These are phyloP conservation scores for Solanum rostratum DNA, from an alignment of 257 asterid genomes.

Conservation along the genomic window DNA sequence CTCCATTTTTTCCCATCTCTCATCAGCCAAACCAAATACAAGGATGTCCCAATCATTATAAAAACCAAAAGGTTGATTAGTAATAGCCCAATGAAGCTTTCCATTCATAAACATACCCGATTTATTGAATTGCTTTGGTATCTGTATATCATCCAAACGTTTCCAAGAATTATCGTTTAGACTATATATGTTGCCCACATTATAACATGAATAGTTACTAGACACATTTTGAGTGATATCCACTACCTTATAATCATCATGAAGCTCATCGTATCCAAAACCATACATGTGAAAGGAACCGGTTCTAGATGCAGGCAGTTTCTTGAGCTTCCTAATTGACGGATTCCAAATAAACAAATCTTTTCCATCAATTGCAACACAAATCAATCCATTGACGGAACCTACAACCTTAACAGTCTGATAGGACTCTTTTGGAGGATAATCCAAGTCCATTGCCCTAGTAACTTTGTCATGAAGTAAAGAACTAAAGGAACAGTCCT, in stretches of 20 bases:
- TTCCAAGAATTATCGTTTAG: background rate
- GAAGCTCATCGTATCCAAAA: background rate
- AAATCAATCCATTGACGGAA: background rate
- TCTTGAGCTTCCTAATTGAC: background rate
- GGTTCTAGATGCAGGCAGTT: background rate
- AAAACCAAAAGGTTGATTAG: background rate
- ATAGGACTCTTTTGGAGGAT: background rate
- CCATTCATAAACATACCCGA: background rate
- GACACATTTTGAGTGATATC: background rate
- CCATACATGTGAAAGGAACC: background rate
- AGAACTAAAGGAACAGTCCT: background rate
- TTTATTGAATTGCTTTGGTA: too few species aligned
- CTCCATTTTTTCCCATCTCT: slow-evolving; percentile 2
- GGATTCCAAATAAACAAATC: background rate
- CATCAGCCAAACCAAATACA: background rate
- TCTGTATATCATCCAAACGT: background rate
- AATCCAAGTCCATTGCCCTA: background rate
- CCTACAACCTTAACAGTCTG: background rate
- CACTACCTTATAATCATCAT: background rate
- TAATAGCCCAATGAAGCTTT: background rate
- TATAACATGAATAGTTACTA: background rate
- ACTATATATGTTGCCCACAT: background rate
- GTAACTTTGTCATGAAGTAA: background rate
- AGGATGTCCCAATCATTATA: background rate
- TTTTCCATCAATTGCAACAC: background rate